Base-by-base conservation (phyloP, 192 early-diverging fungal species). In the Entomortierella lignicola region DNA sequence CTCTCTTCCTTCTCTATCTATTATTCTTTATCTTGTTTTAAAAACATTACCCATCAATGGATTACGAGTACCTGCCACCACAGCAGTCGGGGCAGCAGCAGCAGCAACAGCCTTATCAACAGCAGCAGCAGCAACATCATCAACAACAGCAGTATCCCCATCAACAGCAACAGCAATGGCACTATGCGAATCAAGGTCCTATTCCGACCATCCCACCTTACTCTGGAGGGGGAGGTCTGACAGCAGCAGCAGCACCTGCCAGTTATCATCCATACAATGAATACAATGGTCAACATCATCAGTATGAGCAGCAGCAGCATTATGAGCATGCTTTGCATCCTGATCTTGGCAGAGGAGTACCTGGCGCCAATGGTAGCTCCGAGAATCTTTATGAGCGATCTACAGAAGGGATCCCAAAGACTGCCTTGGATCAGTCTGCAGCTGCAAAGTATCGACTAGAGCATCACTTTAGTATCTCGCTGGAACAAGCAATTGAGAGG, bases 361-460 rank as follows among this genome's bases (percentile, higher is more conserved):
- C 48, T n/a, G 71, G 61, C n/a, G 57, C 63, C 1, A 57, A 34
- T 27, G 34, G 42, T 8, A 74, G 71, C 23, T 26, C 71, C 43
- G 87, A 89, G 66, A 83, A 87, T 59, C 84, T 85, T 56, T 74
- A 74, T 58, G 83, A 88, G 55, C 89, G 92, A 44, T 90, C 92
- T n/a, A 91, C 93, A 0, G 93, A 91, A 41, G 91, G 90, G 7
- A 90, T 94, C 44, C 85, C 97, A 26, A 89, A 92, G 52, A 84
- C 89, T 43, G 93, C 94, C 0, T 63, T 98, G 11, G 98, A 99
- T 44, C 87, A 94, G 72, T 92, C 96, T 7, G 89, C 94, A 0
- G 91, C 93, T 10, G 96, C 96, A 42, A 98, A 96, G 82, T 89
- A 94, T 48, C 94, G 93, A 60, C 86, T 99, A 29, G 94, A 98